Evolutionary conservation across 768 basidiomycete species (phyloP), one percentile per base, ranked within the genome.

Genomic region (Amanita rimosa): DNA sequence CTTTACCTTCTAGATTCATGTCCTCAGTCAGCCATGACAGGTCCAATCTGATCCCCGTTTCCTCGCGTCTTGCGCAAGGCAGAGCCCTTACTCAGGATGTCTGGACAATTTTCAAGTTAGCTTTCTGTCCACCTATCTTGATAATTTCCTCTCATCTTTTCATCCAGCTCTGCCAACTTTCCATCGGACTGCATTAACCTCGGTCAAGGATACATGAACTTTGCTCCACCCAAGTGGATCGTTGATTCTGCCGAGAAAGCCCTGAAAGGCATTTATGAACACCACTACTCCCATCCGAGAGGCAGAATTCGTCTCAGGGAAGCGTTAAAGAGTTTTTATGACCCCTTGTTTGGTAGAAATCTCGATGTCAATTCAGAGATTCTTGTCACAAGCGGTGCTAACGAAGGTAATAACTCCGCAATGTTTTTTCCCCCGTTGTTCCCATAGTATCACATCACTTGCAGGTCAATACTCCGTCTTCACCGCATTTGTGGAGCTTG

Each of bases 161-260:
- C 36, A 57, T 52, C 29, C 61, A 96, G 92, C 61, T 90, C 77
- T 38, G 83, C 74, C 36, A 95, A 96, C 59, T 74, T 98, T 54
- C 95, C 95, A 0, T 54, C 78, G 8, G 90, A 97, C 61, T 91
- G 90, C 55, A 86, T 99, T 61, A 99, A 99, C 66, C 83, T 99
- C 38, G 95, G 95, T 3, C 95, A 83, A 63, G 85, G 85, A 3
- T 94, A 91, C 67, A 94, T 94, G 91, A 92, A 92, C 71, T 94
- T 93, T 61, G 63, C 79, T 1, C 91, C 91, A 13, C 89, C 91
- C 2, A 57, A 72, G 51, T 93, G 87, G 84, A 75, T 94, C 50
- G 78, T 71, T 36, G 70, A 82, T 16, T 85, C 84, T 1, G 90
- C 87, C 3, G 71, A 78, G 43, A 70, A 75, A 17, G 90, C 91